These are phyloP conservation scores for Phytophthora pluvialis DNA, from an alignment of 352 stramenopile genomes.

Conservation along the genomic window DNA sequence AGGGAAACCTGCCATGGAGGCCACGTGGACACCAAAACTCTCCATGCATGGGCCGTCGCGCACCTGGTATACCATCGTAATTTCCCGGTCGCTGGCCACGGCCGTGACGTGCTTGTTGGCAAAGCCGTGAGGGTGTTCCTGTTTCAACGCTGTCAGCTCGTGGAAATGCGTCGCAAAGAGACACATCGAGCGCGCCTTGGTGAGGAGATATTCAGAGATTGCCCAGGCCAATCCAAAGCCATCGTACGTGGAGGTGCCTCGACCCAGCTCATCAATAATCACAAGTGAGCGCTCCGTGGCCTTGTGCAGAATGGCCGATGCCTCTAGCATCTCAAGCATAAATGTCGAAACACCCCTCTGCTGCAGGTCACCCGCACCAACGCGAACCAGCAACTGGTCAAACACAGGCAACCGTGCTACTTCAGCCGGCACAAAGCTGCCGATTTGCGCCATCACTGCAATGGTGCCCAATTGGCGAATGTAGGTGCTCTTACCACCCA, in stretches of 20 bases:
- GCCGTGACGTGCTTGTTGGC: slow-evolving; percentile 98
- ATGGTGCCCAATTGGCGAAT: slow-evolving; percentile 97
- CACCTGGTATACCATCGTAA: slow-evolving; percentile 95
- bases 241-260: slow-evolving; percentile 98
- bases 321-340: slow-evolving; percentile 99
- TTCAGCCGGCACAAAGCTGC: slow-evolving; percentile 96
- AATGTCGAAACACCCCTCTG: slow-evolving; percentile 99
- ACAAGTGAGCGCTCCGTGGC: slow-evolving; percentile 95
- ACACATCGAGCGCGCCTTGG: slow-evolving; percentile 88
- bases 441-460: slow-evolving; percentile 96
- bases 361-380: slow-evolving; percentile 97
- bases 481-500: slow-evolving; percentile 99
- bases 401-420: slow-evolving; percentile 93
- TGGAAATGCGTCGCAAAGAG: slow-evolving; percentile 99
- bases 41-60: slow-evolving; percentile 95
- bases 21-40: slow-evolving; percentile 99
- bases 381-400: slow-evolving; percentile 96
- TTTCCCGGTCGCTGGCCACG: slow-evolving; percentile 75
- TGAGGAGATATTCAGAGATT: slow-evolving; percentile 97
- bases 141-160: slow-evolving; percentile 96
- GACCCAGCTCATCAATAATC: slow-evolving; percentile 99
- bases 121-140: slow-evolving; percentile 66
- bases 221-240: slow-evolving; percentile 97
- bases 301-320: slow-evolving; percentile 95
- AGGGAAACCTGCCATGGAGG: slow-evolving; percentile 97